Percentiles rank a stretch among this genome's conserved stretches.
Evolutionary conservation across 768 basidiomycete species (phyloP).

Genomic region (Xerocomellus intermedius): DNA sequence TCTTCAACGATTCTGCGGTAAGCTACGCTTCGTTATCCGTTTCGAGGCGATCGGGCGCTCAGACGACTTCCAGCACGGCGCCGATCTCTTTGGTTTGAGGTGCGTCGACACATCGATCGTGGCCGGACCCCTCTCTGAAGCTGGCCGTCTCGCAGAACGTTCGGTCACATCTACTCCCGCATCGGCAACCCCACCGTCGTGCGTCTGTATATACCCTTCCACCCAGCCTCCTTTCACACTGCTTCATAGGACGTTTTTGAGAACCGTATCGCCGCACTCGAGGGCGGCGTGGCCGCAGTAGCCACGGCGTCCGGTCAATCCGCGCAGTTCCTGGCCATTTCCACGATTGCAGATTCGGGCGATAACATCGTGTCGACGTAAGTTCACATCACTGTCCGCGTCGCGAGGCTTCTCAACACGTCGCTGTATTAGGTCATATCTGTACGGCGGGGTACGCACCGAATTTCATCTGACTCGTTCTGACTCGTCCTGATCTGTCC

Average conservation of each 20-base stretch:
- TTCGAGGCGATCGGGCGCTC: neutral
- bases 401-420: neutral
- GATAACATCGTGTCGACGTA: conserved; percentile 68
- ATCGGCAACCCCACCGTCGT: conserved; percentile 58
- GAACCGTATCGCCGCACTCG: conserved; percentile 60
- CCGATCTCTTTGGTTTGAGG: conserved; percentile 51
- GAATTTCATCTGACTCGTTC: neutral
- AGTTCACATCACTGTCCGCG: conserved; percentile 9
- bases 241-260: conserved; percentile 56
- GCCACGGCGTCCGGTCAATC: conserved; percentile 57
- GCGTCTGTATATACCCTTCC: conserved; percentile 19
- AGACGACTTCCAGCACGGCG: conserved; percentile 43
- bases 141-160: conserved; percentile 25
- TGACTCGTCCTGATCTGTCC: neutral
- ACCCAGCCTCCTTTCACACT: neutral
- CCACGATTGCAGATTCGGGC: conserved; percentile 48
- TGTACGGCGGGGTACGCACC: conserved; percentile 57
- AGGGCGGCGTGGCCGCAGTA: conserved; percentile 60
- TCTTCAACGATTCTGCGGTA: conserved; percentile 55
- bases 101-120: conserved; percentile 7
- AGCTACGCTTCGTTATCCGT: neutral
- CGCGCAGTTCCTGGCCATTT: conserved; percentile 61
- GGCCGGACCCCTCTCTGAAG: neutral
- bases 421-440: conserved; percentile 37
- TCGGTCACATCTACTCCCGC: conserved; percentile 54